Evolutionary conservation across 805 yeast genomes (phyloP).

Genomic region (Priceomyces carsonii): DNA sequence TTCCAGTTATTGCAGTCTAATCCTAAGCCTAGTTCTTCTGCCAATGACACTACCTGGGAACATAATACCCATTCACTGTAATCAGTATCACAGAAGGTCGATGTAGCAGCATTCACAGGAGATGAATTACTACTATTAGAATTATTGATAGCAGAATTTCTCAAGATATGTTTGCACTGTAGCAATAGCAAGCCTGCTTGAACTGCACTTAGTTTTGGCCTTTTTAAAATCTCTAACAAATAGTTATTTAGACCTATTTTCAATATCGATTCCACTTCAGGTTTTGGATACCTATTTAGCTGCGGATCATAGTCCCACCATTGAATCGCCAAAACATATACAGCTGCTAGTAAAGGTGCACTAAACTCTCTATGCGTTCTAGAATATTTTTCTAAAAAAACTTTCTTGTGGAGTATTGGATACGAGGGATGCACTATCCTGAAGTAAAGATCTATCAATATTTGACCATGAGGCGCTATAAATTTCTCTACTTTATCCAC

Average conservation of each 20-base stretch:
- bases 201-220: slow-evolving; percentile 89
- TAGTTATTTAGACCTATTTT: slow-evolving; percentile 61
- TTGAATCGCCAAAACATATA: slow-evolving; percentile 82
- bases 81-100: slow-evolving; percentile 41
- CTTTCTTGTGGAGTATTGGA: slow-evolving; percentile 89
- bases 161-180: slow-evolving; percentile 55
- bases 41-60: slow-evolving; percentile 81
- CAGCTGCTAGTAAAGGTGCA: slow-evolving; percentile 89
- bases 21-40: slow-evolving; percentile 90
- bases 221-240: slow-evolving; percentile 73
- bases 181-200: slow-evolving; percentile 83
- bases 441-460: slow-evolving; percentile 76
- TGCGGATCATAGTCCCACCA: slow-evolving; percentile 94
- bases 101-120: slow-evolving; percentile 11
- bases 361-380: slow-evolving; percentile 90
- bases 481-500: slow-evolving; percentile 82
- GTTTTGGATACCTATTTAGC: slow-evolving; percentile 73
- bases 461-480: slow-evolving; percentile 91
- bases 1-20: slow-evolving; percentile 91
- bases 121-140: slow-evolving; percentile 9
- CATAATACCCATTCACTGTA: slow-evolving; percentile 81
- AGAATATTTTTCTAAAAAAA: slow-evolving; percentile 86
- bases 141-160: slow-evolving; percentile 12
- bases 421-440: slow-evolving; percentile 86
- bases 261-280: slow-evolving; percentile 57